A percentile compares a stretch with the other conserved stretches of the same genome.
Conservation (phyloP, 768 basidiomycete genomes). For the Gymnopilus dilepis region DNA sequence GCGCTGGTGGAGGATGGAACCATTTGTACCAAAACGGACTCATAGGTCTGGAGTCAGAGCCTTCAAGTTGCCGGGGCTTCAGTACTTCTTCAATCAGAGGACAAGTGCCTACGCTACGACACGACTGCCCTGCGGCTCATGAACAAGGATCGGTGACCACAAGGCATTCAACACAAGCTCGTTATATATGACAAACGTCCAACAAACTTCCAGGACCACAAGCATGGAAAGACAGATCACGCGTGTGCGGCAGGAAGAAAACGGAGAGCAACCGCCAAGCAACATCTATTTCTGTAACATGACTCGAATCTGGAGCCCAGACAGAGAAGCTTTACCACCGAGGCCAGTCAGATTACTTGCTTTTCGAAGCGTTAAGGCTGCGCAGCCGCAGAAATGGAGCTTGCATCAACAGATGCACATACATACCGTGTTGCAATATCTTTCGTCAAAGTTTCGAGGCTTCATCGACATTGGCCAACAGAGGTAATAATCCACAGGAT, state of each 20-base stretch:
- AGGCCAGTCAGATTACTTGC: no score
- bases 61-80: neutral
- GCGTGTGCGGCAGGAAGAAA: neutral
- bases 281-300: neutral
- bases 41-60: slow-evolving; percentile 19
- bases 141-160: neutral
- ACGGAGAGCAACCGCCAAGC: no score
- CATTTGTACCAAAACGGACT: slow-evolving; percentile 34
- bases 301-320: neutral
- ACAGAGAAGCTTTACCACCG: neutral
- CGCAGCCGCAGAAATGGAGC: no score
- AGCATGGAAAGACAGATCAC: neutral
- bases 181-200: neutral
- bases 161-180: neutral
- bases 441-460: no score
- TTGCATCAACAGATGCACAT: no score
- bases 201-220: neutral
- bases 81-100: neutral
- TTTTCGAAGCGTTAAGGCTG: neutral
- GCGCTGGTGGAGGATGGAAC: slow-evolving; percentile 49
- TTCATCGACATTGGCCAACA: no score
- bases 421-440: no score
- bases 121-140: neutral
- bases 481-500: no score
- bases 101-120: neutral